Conservation (phyloP, 2,329 filamentous ascomycete genomes). For the Cladophialophora bantiana region DNA sequence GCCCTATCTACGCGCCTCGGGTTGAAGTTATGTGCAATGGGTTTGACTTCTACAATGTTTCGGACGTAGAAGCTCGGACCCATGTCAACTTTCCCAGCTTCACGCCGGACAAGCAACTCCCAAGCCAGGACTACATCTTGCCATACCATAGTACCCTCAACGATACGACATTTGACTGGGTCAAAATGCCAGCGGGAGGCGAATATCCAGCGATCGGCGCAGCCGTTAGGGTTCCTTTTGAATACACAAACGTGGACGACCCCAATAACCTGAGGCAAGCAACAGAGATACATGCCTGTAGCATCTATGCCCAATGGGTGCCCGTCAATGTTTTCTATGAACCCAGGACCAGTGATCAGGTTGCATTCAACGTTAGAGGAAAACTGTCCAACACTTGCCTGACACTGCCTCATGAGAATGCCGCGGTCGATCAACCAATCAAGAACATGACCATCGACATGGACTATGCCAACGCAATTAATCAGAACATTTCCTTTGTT, state of each 20-base stretch:
- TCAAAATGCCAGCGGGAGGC: conserved; percentile 27
- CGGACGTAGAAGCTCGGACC: conserved; percentile 18
- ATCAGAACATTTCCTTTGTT: conserved; percentile 30
- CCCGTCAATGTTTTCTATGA: conserved; percentile 33
- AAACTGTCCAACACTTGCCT: conserved; percentile 24
- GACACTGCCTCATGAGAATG: conserved; percentile 6
- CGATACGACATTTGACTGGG: conserved; percentile 31
- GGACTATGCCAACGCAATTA: conserved; percentile 31
- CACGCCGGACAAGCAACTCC: conserved; percentile 24
- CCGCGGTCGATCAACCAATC: conserved; percentile 7
- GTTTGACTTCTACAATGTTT: conserved; percentile 22
- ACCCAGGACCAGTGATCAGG: conserved; percentile 27
- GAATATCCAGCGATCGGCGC: conserved; percentile 30
- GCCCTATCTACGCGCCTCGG: conserved; percentile 28
- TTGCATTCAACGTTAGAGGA: conserved; percentile 23
- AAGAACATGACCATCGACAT: conserved; percentile 31
- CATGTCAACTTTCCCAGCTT: conserved; percentile 33
- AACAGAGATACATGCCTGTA: conserved; percentile 34
- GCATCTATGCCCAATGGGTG: conserved; percentile 37
- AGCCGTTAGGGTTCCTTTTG: conserved; percentile 25
- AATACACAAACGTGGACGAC: conserved; percentile 14
- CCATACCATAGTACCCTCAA: conserved; percentile 29
- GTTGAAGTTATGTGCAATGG: conserved; percentile 34
- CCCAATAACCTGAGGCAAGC: conserved; percentile 19
- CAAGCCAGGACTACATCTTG: conserved; percentile 25